Percentiles rank a stretch among this genome's conserved stretches.
Conservation (phyloP, 495 filamentous ascomycete species). For the Cercophora samala region DNA sequence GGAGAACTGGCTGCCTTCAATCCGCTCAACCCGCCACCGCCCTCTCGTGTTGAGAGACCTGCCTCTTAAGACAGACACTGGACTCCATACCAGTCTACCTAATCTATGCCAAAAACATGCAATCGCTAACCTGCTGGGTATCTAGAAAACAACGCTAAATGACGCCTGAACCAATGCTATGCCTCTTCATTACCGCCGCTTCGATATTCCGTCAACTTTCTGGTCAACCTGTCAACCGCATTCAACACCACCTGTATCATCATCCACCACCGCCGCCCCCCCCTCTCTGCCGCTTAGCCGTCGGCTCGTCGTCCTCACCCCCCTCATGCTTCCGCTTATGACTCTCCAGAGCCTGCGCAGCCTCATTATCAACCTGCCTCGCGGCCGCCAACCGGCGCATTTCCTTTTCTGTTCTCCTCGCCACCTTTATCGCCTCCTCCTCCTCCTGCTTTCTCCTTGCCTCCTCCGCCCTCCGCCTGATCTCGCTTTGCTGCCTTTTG, state of each 20-base stretch:
- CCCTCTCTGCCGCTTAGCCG: not conserved
- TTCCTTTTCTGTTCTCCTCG: not conserved
- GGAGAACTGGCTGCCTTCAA: not conserved
- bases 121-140: not conserved
- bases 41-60: not conserved
- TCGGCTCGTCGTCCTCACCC: not conserved
- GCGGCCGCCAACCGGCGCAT: not conserved
- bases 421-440: not conserved
- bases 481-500: not conserved
- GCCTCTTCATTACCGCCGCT: not conserved
- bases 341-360: not conserved
- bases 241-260: not conserved
- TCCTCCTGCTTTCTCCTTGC: not conserved
- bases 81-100: not conserved
- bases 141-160: not conserved
- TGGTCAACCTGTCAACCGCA: not conserved
- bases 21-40: not conserved
- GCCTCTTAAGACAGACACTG: no score
- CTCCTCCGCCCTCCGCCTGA: not conserved
- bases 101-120: not conserved
- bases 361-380: not conserved
- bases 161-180: not conserved
- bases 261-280: not conserved
- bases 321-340: not conserved
- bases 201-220: not conserved